A percentile compares a stretch with the other conserved stretches of the same genome.
Evolutionary conservation across 805 yeast genomes (phyloP).

Genomic region (Starmerella bombicola): DNA sequence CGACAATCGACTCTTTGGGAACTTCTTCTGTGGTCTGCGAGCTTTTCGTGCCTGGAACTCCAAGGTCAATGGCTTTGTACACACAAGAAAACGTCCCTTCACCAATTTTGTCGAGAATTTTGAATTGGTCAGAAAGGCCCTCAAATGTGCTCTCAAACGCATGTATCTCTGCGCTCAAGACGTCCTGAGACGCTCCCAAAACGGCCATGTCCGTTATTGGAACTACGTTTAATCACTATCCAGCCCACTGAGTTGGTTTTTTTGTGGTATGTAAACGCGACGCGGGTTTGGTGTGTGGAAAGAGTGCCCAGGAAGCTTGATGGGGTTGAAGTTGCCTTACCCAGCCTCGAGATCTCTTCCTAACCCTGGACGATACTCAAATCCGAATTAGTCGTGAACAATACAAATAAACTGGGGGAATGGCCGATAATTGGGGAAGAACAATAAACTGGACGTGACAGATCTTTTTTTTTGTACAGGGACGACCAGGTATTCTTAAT

Average conservation of each 20-base stretch:
- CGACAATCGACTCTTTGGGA: conserved; percentile 39
- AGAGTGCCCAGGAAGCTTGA: too few species aligned
- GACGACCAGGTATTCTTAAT: too few species aligned
- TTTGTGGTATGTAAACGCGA: not conserved
- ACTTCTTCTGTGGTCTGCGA: conserved; percentile 3
- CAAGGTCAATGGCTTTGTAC: conserved; percentile 44
- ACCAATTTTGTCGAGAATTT: conserved; percentile 47
- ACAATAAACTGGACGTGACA: too few species aligned
- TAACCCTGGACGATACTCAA: too few species aligned
- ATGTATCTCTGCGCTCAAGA: conserved; percentile 28
- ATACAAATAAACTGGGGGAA: too few species aligned
- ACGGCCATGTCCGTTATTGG: not conserved
- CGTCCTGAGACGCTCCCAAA: conserved; percentile 18
- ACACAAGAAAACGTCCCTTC: conserved; percentile 58
- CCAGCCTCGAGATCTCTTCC: too few species aligned
- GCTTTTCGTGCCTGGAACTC: not conserved
- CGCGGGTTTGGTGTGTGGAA: not conserved
- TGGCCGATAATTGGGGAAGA: too few species aligned
- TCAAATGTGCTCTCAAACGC: conserved; percentile 38
- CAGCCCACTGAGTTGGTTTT: not conserved
- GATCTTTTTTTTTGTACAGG: too few species aligned
- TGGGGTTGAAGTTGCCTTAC: too few species aligned
- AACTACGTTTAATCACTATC: not conserved
- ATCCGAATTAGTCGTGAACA: too few species aligned
- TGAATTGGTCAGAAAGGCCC: conserved; percentile 37